Evolutionary conservation across 805 yeast genomes (phyloP).

Genomic region (Cyberlindnera subsufficiens): DNA sequence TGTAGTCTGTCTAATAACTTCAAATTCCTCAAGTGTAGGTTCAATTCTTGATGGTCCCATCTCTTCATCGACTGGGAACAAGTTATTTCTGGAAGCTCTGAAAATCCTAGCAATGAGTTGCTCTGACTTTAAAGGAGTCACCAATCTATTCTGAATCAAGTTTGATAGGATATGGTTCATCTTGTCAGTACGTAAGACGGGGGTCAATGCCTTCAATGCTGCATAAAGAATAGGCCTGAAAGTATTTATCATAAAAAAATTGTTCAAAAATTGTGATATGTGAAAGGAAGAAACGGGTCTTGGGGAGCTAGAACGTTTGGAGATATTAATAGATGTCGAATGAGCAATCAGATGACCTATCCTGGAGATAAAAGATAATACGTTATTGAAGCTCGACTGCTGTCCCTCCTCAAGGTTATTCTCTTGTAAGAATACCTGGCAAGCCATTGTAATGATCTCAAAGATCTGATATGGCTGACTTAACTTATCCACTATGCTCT

Average conservation of each 20-base stretch:
- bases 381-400: background rate
- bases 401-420: background rate
- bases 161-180: constrained; percentile 18
- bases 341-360: constrained; percentile 14
- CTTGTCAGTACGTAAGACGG: constrained; percentile 7
- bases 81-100: constrained; percentile 26
- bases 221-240: constrained; percentile 29
- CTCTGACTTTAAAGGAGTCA: constrained; percentile 12
- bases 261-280: constrained; percentile 20
- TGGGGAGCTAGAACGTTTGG: background rate
- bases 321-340: constrained; percentile 7
- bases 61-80: constrained; percentile 45
- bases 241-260: constrained; percentile 13
- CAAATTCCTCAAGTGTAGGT: constrained; percentile 37
- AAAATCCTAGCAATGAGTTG: constrained; percentile 19
- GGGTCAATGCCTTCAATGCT: constrained; percentile 18
- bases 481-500: constrained; percentile 36
- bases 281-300: constrained; percentile 11
- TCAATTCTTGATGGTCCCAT: constrained; percentile 42
- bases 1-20: constrained; percentile 23
- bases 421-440: constrained; percentile 7
- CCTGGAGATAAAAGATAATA: constrained; percentile 4
- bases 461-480: constrained; percentile 48
- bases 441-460: constrained; percentile 28
- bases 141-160: constrained; percentile 15